phyloP scores from a whole-genome alignment of 2,329 filamentous ascomycete genomes.

The Metarhizium brunneum region DNA sequence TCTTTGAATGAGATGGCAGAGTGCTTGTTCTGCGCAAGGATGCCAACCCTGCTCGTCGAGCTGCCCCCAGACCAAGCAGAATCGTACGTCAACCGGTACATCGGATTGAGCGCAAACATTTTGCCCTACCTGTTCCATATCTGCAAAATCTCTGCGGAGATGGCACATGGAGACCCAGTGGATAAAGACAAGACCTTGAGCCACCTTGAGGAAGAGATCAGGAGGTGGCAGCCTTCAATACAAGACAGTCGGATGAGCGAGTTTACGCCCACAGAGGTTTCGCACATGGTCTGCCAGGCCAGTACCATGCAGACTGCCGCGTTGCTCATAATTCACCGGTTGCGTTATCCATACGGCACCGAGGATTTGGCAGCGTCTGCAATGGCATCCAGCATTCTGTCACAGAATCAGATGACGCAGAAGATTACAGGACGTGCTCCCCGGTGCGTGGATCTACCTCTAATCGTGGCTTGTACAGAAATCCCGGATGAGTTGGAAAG shows the following conservation, averaged over 20 bases:
- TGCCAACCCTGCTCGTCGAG: constrained; percentile 14
- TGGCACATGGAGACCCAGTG: not conserved
- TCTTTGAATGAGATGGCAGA: constrained; percentile 14
- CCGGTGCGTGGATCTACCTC: constrained; percentile 13
- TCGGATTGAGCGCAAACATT: constrained; percentile 15
- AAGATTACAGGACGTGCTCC: constrained; percentile 9
- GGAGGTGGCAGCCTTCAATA: constrained; percentile 8
- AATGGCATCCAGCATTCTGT: constrained; percentile 13
- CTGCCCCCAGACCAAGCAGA: constrained; percentile 1
- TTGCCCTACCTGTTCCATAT: constrained; percentile 17
- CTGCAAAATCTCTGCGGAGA: constrained; percentile 13
- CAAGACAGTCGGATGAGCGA: constrained; percentile 13
- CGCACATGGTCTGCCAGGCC: constrained; percentile 20
- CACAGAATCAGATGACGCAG: constrained; percentile 13
- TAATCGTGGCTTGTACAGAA: constrained; percentile 17
- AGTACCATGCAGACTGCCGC: constrained; percentile 15
- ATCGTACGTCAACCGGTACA: constrained; percentile 15
- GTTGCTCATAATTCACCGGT: constrained; percentile 1
- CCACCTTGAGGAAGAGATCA: constrained; percentile 2
- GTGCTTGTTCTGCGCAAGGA: constrained; percentile 12
- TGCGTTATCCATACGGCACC: constrained; percentile 11
- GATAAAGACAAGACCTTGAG: not conserved
- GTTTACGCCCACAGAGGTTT: constrained; percentile 13
- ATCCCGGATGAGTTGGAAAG: constrained; percentile 8
- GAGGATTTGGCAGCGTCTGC: not conserved